Evolutionary conservation across 108 stramenopile genomes (phyloP).

Genomic region (Fistulifera pelliculosa): DNA sequence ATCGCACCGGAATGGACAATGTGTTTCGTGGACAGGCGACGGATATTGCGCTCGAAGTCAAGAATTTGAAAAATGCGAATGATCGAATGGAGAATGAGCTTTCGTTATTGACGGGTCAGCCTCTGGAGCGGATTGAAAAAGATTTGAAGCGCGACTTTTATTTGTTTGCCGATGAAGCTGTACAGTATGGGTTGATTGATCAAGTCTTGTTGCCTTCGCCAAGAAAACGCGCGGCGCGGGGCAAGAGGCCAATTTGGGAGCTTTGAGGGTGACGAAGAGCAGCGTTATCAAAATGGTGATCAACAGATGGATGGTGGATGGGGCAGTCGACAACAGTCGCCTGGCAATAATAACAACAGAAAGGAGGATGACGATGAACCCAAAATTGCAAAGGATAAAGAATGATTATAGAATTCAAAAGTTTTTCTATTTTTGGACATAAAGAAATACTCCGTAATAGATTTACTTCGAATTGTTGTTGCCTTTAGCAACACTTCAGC

Average conservation of each 20-base stretch:
- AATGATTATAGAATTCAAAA: not conserved
- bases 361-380: conserved; percentile 46
- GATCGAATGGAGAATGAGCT: conserved; percentile 63
- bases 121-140: conserved; percentile 51
- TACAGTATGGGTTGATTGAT: conserved; percentile 82
- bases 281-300: conserved; percentile 58
- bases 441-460: too few species aligned
- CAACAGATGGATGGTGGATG: conserved; percentile 30
- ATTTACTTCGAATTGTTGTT: too few species aligned
- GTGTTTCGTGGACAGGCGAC: conserved; percentile 83
- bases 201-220: conserved; percentile 60
- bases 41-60: conserved; percentile 83
- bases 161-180: conserved; percentile 82
- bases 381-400: conserved; percentile 51
- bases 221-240: conserved; percentile 42
- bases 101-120: conserved; percentile 71
- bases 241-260: conserved; percentile 56
- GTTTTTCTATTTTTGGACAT: too few species aligned
- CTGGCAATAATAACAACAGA: conserved; percentile 9
- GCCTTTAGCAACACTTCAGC: too few species aligned
- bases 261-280: conserved; percentile 70
- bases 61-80: conserved; percentile 65
- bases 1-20: conserved; percentile 84
- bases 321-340: conserved; percentile 22
- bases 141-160: conserved; percentile 94